Conservation (phyloP, 2,329 filamentous ascomycete genomes). For the Exophiala aquamarina region DNA sequence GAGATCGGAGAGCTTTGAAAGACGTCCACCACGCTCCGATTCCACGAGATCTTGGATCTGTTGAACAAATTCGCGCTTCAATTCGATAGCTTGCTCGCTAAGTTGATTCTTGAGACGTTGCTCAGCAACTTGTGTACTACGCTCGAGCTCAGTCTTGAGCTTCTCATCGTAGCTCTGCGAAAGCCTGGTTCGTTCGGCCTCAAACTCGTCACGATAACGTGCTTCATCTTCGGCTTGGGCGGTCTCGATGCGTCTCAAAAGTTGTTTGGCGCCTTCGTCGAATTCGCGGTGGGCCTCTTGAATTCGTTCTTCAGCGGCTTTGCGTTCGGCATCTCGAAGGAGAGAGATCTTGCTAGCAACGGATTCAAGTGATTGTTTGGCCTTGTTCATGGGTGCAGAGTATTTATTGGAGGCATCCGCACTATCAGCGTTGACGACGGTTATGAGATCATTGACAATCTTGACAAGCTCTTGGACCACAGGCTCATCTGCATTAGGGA, state of each 20-base stretch:
- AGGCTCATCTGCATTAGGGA: conserved; percentile 76
- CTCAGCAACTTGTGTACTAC: conserved; percentile 76
- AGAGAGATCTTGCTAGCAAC: conserved; percentile 76
- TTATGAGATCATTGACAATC: conserved; percentile 94
- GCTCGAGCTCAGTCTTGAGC: conserved; percentile 74
- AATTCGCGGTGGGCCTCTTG: conserved; percentile 72
- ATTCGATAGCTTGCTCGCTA: conserved; percentile 81
- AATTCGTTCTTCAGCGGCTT: conserved; percentile 73
- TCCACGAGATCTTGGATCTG: conserved; percentile 82
- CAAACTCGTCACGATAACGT: conserved; percentile 85
- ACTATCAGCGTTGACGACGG: conserved; percentile 85
- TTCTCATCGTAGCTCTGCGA: conserved; percentile 76
- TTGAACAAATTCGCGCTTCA: conserved; percentile 80
- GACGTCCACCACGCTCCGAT: conserved; percentile 78
- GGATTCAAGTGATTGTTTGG: conserved; percentile 77
- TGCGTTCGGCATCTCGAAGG: conserved; percentile 68
- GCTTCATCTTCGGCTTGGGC: conserved; percentile 79
- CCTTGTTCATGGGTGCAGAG: conserved; percentile 74
- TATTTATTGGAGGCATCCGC: conserved; percentile 63
- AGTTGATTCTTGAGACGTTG: conserved; percentile 81
- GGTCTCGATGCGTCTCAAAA: conserved; percentile 83
- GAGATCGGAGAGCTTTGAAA: conserved; percentile 82
- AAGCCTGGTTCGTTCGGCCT: conserved; percentile 78
- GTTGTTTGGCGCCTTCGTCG: conserved; percentile 79
- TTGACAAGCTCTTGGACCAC: conserved; percentile 91